These are phyloP conservation scores for Pterocarpus macrocarpus DNA, from an alignment of 306 rosid genomes.

Conservation along the genomic window DNA sequence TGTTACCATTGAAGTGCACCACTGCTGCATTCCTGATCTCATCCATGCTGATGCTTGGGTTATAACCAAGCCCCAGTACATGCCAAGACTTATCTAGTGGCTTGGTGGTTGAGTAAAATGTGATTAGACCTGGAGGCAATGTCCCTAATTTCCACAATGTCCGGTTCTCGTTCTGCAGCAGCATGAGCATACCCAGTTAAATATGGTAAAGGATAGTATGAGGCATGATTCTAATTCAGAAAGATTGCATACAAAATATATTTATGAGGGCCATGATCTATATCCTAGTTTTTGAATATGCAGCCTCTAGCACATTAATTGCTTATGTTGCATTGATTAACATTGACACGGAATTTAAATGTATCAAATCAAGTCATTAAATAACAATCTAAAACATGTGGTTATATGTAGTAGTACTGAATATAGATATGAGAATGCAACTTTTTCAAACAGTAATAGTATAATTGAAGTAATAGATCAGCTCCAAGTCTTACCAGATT, in stretches of 20 bases:
- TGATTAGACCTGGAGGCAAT: constrained; percentile 71
- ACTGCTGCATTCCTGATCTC: constrained; percentile 73
- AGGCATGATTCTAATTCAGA: not conserved
- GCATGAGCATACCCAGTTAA: constrained; percentile 35
- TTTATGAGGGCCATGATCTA: not conserved
- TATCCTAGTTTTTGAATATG: constrained; percentile 3
- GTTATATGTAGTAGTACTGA: not conserved
- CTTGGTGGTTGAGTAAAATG: constrained; percentile 68
- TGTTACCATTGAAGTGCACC: constrained; percentile 73
- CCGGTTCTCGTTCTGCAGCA: constrained; percentile 72
- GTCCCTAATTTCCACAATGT: constrained; percentile 75
- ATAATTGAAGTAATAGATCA: not conserved
- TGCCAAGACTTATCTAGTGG: constrained; percentile 78
- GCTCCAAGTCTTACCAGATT: constrained; percentile 57
- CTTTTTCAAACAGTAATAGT: not conserved
- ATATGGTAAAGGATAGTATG: not conserved
- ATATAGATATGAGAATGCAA: not conserved
- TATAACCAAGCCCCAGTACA: constrained; percentile 74
- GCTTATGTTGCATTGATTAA: not conserved
- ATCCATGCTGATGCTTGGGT: constrained; percentile 68
- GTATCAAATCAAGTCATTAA: not conserved
- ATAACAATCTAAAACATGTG: not conserved
- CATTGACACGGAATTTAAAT: not conserved
- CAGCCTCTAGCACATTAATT: not conserved
- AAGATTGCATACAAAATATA: not conserved